These are phyloP conservation scores for Xylaria palmicola DNA, from an alignment of 495 filamentous ascomycete genomes.

Conservation along the genomic window DNA sequence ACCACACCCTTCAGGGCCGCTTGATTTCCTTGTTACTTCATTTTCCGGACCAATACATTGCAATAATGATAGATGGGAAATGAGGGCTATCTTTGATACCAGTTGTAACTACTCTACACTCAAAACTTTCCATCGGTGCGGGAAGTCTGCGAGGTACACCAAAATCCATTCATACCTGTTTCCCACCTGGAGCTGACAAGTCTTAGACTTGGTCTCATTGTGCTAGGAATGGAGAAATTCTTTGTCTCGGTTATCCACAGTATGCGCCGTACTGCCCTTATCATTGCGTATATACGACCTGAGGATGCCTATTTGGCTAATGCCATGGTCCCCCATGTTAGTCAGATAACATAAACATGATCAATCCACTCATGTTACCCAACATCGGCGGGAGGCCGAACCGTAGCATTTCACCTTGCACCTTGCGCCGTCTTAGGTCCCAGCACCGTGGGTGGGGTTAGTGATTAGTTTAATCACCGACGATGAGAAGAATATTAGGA, in stretches of 20 bases:
- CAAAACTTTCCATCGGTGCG: too few relatives aligned
- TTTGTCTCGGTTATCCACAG: neutral
- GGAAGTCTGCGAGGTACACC: too few relatives aligned
- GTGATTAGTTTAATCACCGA: too few relatives aligned
- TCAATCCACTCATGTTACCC: too few relatives aligned
- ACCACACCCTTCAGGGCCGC: neutral
- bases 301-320: too few relatives aligned
- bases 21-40: neutral
- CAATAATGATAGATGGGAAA: constrained; percentile 8
- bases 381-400: neutral
- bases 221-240: too few relatives aligned
- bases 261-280: neutral
- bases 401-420: too few relatives aligned
- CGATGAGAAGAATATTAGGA: neutral
- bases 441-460: too few relatives aligned
- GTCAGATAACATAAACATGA: too few relatives aligned
- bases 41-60: neutral
- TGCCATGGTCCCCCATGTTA: too few relatives aligned
- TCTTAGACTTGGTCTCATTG: neutral
- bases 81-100: neutral
- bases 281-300: neutral
- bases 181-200: neutral
- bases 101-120: too few relatives aligned
- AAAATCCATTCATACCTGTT: neutral
- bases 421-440: too few relatives aligned